Conservation (phyloP, 768 basidiomycete species). For the Lepiota brunneoincarnata region DNA sequence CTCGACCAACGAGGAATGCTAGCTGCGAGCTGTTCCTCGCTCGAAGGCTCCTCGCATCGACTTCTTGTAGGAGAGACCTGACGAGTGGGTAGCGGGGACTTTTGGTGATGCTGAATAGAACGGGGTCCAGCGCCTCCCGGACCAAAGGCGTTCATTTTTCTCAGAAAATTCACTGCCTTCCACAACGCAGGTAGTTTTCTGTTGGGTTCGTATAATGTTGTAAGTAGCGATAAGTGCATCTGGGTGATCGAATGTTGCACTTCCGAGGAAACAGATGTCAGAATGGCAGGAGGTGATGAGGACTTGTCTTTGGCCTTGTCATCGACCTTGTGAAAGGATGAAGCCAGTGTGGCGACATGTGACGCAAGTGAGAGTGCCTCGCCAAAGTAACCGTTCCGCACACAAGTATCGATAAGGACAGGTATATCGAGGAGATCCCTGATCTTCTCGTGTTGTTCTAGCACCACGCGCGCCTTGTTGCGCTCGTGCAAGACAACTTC, state of each 20-base stretch:
- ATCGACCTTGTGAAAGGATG: slow-evolving; percentile 21
- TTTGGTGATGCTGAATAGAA: not conserved
- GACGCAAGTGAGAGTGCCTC: slow-evolving; percentile 86
- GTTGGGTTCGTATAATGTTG: slow-evolving; percentile 76
- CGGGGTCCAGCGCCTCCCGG: slow-evolving; percentile 16
- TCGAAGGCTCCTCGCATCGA: slow-evolving; percentile 27
- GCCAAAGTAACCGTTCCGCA: slow-evolving; percentile 87
- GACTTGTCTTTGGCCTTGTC: slow-evolving; percentile 24
- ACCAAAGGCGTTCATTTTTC: slow-evolving; percentile 72
- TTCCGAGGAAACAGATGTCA: slow-evolving; percentile 63
- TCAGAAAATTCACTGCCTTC: slow-evolving; percentile 86
- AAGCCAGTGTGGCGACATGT: slow-evolving; percentile 58
- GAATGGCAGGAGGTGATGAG: slow-evolving; percentile 43
- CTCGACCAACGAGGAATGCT: slow-evolving; percentile 72
- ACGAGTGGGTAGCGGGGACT: slow-evolving; percentile 20
- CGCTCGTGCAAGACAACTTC: slow-evolving; percentile 73
- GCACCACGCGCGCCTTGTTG: slow-evolving; percentile 75
- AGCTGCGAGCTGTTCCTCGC: slow-evolving; percentile 81
- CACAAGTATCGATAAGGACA: slow-evolving; percentile 87
- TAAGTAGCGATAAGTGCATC: slow-evolving; percentile 78
- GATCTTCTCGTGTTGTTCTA: slow-evolving; percentile 93
- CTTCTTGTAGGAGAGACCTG: slow-evolving; percentile 21
- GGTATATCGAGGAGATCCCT: slow-evolving; percentile 90
- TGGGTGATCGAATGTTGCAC: slow-evolving; percentile 64
- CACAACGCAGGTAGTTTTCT: slow-evolving; percentile 84